Conservation (phyloP, 2,329 filamentous ascomycete species). For the Alternaria arborescens region DNA sequence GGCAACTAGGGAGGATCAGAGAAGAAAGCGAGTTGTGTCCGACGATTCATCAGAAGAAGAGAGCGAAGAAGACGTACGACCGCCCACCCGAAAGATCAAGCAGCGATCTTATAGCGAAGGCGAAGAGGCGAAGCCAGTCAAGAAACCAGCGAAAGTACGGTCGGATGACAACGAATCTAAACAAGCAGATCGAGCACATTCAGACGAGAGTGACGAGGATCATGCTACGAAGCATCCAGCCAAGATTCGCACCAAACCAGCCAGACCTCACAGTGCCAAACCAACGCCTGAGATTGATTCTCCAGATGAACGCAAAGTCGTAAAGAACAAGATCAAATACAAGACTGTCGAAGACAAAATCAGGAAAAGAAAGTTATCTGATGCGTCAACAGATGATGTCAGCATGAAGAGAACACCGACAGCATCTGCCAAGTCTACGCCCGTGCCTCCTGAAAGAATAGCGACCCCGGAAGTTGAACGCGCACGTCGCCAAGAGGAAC, state of each 20-base stretch:
- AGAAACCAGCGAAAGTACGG: conserved; percentile 41
- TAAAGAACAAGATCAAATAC: conserved; percentile 46
- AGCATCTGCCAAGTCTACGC: conserved; percentile 47
- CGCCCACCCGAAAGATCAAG: conserved; percentile 45
- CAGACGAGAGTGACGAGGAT: conserved; percentile 45
- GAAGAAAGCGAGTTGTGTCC: conserved; percentile 43
- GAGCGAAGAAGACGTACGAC: conserved; percentile 50
- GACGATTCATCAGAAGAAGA: conserved; percentile 49
- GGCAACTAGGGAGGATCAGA: conserved; percentile 44
- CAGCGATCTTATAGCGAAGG: conserved; percentile 48
- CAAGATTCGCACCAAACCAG: conserved; percentile 40
- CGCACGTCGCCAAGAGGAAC: conserved; percentile 48
- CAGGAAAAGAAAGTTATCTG: conserved; percentile 42
- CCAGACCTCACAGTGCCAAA: conserved; percentile 37
- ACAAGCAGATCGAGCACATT: conserved; percentile 30
- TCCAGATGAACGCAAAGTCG: conserved; percentile 44
- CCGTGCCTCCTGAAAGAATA: conserved; percentile 45
- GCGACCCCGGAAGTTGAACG: conserved; percentile 46
- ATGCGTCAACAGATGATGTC: conserved; percentile 42
- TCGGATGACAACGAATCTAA: conserved; percentile 46
- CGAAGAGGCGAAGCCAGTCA: conserved; percentile 45
- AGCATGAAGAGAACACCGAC: conserved; percentile 46
- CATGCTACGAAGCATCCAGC: conserved; percentile 32
- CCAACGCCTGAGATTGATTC: conserved; percentile 48
- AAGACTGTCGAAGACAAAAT: conserved; percentile 45